A percentile compares a stretch with the other conserved stretches of the same genome.
phyloP scores from a whole-genome alignment of 106 monocot genomes.

The Allium sativum region DNA sequence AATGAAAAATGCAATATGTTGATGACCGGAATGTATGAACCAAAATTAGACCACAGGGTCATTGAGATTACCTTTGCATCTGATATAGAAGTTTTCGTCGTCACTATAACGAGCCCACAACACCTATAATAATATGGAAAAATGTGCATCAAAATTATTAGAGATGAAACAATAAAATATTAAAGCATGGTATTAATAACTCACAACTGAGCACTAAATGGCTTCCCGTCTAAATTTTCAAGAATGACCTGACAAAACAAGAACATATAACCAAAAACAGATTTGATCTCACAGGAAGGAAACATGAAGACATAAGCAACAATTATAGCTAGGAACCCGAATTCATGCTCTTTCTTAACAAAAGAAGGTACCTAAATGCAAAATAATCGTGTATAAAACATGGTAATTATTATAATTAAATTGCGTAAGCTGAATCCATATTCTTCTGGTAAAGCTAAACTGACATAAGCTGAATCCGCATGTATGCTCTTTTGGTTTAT shows the following conservation, averaged over 20 bases:
- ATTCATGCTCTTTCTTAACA: conserved; percentile 85
- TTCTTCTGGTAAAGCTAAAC: no score
- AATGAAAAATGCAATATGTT: no score
- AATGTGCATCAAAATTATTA: background rate
- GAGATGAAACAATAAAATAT: background rate
- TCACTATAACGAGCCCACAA: conserved; percentile 82
- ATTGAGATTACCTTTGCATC: conserved; percentile 69
- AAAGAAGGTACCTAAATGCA: conserved; percentile 61
- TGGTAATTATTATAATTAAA: no score
- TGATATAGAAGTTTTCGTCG: conserved; percentile 69
- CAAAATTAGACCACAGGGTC: background rate
- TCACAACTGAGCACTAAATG: conserved; percentile 57
- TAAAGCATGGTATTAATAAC: background rate
- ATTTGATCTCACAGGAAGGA: conserved; percentile 3
- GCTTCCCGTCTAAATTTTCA: conserved; percentile 61
- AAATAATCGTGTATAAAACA: background rate
- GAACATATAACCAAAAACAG: background rate
- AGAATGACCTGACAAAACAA: conserved; percentile 49
- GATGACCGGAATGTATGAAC: background rate
- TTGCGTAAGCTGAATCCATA: no score
- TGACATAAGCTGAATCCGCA: no score
- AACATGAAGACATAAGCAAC: conserved; percentile 1
- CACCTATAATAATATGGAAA: conserved; percentile 32
- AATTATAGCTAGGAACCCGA: conserved; percentile 85
- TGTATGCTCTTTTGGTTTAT: no score